Evolutionary conservation across 140 eudicot species (phyloP), one percentile per base, ranked within the genome.

Genomic region (Senecio squalidus): DNA sequence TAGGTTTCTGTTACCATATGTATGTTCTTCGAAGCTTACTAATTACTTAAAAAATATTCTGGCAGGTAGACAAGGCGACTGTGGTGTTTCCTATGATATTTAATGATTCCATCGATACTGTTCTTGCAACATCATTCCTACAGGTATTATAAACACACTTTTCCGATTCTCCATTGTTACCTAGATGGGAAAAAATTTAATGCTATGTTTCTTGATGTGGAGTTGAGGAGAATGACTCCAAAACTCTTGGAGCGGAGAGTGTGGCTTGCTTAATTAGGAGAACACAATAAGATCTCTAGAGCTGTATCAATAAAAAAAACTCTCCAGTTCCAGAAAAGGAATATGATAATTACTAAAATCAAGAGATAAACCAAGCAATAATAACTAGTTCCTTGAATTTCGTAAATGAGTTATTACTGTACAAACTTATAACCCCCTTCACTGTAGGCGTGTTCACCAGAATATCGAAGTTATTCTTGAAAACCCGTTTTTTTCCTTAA

Each of bases 71-170:
- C 4, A 91, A 86, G 79, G 96, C 77, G 67, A 91, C 84, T 5
- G 85, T 91, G 53, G 75, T 91, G 55, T 86, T 80, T 73, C 98
- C 98, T 21, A 91, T 91, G 98, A 80, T 91, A 73, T 91, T 91
- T 67, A 86, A 78, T 44, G 98, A 91, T 76, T 86, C 98, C 1
- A 45, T 78, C 7, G 98, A 91, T 79, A 86, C 80, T 40, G 77
- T 81, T 79, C 96, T 91, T 60, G 98, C 98, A 45, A 73, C 96
- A 50, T 91, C 98, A 61, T 91, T 91, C 83, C 79, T 91, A 60
- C 98, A 91, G 98, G 98, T 90, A 83, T 43, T 25, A 31, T 1
- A 24, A 23, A 49, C 34, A 44, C n/a, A 6, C 22, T 18, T 51
- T 64, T 9, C 4, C 30, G 8, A 44, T 61, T 9, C 9, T 9